phyloP scores from a whole-genome alignment of 2,329 filamentous ascomycete species.

The Aspergillus puulaauensis region DNA sequence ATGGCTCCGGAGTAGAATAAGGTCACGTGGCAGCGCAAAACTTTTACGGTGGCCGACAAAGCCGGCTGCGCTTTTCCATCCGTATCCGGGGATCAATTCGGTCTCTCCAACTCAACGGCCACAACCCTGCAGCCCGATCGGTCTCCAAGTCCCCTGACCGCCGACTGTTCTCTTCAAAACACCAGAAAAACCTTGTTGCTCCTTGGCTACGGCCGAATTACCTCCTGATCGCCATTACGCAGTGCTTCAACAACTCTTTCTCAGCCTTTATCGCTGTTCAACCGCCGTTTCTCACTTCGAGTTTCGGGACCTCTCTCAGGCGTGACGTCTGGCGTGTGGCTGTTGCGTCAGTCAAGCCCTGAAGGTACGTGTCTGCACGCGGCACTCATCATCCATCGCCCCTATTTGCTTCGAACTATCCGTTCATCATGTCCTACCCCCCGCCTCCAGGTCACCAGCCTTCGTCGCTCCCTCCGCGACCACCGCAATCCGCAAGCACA shows the following conservation, averaged over 20 bases:
- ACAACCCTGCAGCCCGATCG: neutral
- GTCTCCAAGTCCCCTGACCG: too few species aligned
- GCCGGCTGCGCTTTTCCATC: constrained; percentile 7
- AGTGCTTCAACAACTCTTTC: neutral
- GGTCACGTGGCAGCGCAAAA: neutral
- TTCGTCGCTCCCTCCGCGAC: constrained; percentile 73
- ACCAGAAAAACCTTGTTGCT: too few species aligned
- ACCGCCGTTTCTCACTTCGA: neutral
- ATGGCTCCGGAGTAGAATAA: constrained; percentile 8
- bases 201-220: too few species aligned
- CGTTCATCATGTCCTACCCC: constrained; percentile 75
- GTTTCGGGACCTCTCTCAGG: constrained; percentile 27
- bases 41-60: constrained; percentile 6
- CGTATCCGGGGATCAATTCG: neutral
- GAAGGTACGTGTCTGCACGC: constrained; percentile 44
- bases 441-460: constrained; percentile 70
- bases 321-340: constrained; percentile 36
- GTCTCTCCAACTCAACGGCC: neutral
- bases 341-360: constrained; percentile 36
- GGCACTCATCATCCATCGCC: constrained; percentile 29
- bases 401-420: constrained; percentile 36
- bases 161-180: too few species aligned
- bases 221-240: too few species aligned
- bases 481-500: constrained; percentile 60
- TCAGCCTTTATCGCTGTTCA: neutral